Conservation (phyloP, 805 yeast genomes). For the Metschnikowia lunata region DNA sequence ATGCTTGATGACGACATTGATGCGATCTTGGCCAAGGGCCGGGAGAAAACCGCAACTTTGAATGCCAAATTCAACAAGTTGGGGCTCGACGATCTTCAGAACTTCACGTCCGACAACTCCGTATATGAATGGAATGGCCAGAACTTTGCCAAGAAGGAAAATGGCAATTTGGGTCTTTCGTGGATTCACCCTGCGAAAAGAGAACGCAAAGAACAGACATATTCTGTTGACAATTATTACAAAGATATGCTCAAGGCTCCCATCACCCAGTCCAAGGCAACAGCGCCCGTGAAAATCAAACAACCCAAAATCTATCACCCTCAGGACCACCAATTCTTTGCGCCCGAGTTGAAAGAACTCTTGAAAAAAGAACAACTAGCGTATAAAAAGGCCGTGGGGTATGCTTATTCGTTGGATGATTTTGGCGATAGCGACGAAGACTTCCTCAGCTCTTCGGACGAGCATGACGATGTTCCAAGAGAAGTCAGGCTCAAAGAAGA, state of each 20-base stretch:
- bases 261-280: slow-evolving; percentile 7
- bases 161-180: slow-evolving; percentile 34
- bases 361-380: slow-evolving; percentile 63
- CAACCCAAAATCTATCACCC: slow-evolving; percentile 47
- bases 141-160: slow-evolving; percentile 59
- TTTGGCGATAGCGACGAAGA: slow-evolving; percentile 55
- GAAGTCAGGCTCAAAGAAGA: slow-evolving; percentile 43
- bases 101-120: slow-evolving; percentile 80
- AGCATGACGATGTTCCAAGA: slow-evolving; percentile 38
- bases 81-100: slow-evolving; percentile 91
- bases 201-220: slow-evolving; percentile 74
- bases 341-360: slow-evolving; percentile 47
- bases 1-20: slow-evolving; percentile 71
- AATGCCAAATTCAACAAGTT: slow-evolving; percentile 79
- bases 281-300: slow-evolving; percentile 11
- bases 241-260: slow-evolving; percentile 56
- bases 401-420: slow-evolving; percentile 55
- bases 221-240: slow-evolving; percentile 71
- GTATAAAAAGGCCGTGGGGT: slow-evolving; percentile 56
- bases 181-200: slow-evolving; percentile 77
- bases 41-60: slow-evolving; percentile 71
- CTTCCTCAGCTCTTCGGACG: slow-evolving; percentile 34
- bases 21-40: slow-evolving; percentile 72
- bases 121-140: slow-evolving; percentile 98
- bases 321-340: slow-evolving; percentile 73